Evolutionary conservation across 345 rosid species (phyloP).

Genomic region (Pugionium cornutum): DNA sequence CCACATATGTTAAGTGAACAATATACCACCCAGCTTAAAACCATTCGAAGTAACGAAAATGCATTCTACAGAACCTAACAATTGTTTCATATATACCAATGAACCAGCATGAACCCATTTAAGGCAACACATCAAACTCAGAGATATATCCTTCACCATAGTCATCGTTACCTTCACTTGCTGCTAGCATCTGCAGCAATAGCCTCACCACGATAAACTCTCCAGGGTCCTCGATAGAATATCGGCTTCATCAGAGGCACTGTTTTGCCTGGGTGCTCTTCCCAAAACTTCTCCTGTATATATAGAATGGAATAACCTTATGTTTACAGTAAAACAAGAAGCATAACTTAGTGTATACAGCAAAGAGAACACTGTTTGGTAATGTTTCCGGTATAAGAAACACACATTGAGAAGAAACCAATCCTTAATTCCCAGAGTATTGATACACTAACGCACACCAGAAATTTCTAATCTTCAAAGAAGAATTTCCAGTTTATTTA

Average conservation of each 20-base stretch:
- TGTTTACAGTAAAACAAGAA: constrained; percentile 16
- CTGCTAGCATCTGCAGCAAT: constrained; percentile 45
- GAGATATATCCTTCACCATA: constrained; percentile 3
- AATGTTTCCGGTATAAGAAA: background rate
- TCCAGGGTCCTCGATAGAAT: constrained; percentile 87
- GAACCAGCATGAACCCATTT: background rate
- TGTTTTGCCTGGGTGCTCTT: constrained; percentile 81
- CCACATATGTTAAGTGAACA: no score
- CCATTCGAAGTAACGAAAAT: background rate
- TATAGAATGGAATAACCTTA: constrained; percentile 18
- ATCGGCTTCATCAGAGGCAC: constrained; percentile 82
- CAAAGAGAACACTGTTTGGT: no score
- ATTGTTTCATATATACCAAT: constrained; percentile 4
- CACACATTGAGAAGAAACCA: background rate
- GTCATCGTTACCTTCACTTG: constrained; percentile 35
- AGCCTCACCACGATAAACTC: constrained; percentile 66
- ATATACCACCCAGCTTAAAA: background rate
- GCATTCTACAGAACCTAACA: constrained; percentile 7
- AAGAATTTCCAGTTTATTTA: background rate
- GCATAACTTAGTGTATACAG: background rate
- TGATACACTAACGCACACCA: background rate
- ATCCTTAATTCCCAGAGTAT: background rate
- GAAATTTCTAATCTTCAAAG: background rate
- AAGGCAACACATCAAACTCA: background rate
- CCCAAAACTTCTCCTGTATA: constrained; percentile 87